Conservation (phyloP, 441 rosid species). For the Biscutella auriculata region DNA sequence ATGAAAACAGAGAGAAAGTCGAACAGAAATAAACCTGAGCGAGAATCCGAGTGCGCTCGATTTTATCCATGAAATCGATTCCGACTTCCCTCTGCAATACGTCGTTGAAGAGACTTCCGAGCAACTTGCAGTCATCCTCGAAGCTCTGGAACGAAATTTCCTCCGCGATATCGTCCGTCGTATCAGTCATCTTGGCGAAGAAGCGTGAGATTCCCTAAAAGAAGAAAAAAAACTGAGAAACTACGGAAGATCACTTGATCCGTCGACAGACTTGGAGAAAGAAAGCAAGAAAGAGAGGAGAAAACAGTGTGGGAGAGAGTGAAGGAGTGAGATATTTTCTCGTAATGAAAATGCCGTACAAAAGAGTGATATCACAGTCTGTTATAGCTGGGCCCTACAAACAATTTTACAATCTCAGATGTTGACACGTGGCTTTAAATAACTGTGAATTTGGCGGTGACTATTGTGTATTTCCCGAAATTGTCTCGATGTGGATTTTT, state of each 20-base stretch:
- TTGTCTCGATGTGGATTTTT: not conserved
- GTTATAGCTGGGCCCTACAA: constrained; percentile 5
- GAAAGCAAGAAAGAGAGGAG: not conserved
- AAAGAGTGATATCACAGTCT: not conserved
- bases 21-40: constrained; percentile 47
- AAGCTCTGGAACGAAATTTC: constrained; percentile 88
- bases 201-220: not conserved
- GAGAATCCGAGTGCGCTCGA: constrained; percentile 65
- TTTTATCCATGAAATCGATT: constrained; percentile 47
- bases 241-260: not conserved
- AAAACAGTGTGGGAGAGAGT: constrained; percentile 8
- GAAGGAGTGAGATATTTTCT: not conserved
- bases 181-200: constrained; percentile 61
- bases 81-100: constrained; percentile 87
- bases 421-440: not conserved
- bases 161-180: constrained; percentile 92
- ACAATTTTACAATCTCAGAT: not conserved
- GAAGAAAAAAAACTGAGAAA: not conserved
- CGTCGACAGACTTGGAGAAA: constrained; percentile 1
- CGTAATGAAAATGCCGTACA: constrained; percentile 5
- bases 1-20: not conserved
- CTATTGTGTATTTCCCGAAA: not conserved
- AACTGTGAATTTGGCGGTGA: not conserved
- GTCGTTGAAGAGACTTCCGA: constrained; percentile 75
- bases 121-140: constrained; percentile 87